Evolutionary conservation across 805 yeast genomes (phyloP).

Genomic region (Kodamaea hsintzibuensis): DNA sequence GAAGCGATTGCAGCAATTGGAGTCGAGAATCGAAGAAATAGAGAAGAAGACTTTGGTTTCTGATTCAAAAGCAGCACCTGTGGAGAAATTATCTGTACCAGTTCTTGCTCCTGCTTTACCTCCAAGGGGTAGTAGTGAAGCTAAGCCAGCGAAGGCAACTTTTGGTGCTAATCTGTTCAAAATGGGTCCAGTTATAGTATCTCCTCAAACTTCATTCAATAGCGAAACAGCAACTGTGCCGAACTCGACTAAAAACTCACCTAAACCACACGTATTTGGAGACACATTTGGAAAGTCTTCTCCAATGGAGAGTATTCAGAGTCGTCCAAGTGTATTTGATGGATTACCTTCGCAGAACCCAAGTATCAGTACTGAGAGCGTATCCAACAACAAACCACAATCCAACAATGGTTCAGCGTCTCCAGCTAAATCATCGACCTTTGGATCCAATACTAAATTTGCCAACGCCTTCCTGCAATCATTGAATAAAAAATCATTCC

Average conservation of each 20-base stretch:
- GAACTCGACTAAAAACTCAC: conserved; percentile 10
- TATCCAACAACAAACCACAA: conserved; percentile 2
- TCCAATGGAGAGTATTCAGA: neutral
- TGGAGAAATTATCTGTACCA: neutral
- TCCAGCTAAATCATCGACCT: conserved; percentile 28
- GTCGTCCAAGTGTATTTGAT: conserved; percentile 37
- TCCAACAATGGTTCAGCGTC: neutral
- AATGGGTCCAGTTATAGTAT: conserved; percentile 10
- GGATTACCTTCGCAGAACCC: conserved; percentile 15
- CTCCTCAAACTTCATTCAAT: conserved; percentile 13
- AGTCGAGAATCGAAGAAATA: conserved; percentile 22
- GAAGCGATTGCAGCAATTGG: conserved; percentile 18
- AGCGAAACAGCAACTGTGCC: conserved; percentile 15
- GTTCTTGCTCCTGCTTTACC: neutral
- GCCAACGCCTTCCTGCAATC: conserved; percentile 58
- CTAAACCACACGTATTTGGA: conserved; percentile 8
- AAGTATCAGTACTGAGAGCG: neutral
- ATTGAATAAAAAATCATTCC: conserved; percentile 54
- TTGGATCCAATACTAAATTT: conserved; percentile 50
- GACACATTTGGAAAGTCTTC: conserved; percentile 8
- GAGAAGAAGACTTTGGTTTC: neutral
- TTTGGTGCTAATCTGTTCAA: conserved; percentile 17
- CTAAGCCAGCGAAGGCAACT: conserved; percentile 11
- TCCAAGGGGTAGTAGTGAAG: conserved; percentile 1
- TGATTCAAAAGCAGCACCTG: neutral